These are phyloP conservation scores for Imleria badia DNA, from an alignment of 768 basidiomycete genomes.

Conservation along the genomic window DNA sequence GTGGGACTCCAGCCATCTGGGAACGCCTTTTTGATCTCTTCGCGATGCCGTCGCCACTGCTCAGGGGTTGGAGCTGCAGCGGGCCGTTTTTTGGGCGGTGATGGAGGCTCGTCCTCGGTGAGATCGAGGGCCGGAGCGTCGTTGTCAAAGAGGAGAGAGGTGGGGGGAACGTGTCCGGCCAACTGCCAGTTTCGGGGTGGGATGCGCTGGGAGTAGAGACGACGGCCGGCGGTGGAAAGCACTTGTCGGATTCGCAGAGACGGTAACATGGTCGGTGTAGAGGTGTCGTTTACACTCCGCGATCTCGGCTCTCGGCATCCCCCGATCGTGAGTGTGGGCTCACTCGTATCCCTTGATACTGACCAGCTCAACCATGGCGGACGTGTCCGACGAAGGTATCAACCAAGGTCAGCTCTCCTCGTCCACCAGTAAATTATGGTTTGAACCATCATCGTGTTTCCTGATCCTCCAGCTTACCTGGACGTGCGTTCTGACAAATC, in stretches of 20 bases:
- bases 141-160: constrained; percentile 27
- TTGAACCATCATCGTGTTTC: constrained; percentile 14
- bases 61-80: constrained; percentile 36
- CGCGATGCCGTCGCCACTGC: constrained; percentile 51
- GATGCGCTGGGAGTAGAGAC: constrained; percentile 25
- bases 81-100: constrained; percentile 19
- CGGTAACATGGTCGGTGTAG: constrained; percentile 1
- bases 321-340: constrained; percentile 6
- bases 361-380: constrained; percentile 55
- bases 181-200: constrained; percentile 32
- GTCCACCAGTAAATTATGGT: constrained; percentile 3
- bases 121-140: constrained; percentile 24
- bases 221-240: constrained; percentile 15
- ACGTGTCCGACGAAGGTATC: constrained; percentile 73
- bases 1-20: constrained; percentile 77
- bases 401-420: constrained; percentile 54
- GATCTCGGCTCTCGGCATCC: constrained; percentile 19
- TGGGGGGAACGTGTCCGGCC: constrained; percentile 32
- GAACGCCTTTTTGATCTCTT: constrained; percentile 50
- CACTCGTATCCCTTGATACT: background rate
- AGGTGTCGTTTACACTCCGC: constrained; percentile 17
- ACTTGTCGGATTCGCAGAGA: constrained; percentile 14
- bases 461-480: constrained; percentile 63
- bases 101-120: constrained; percentile 32
- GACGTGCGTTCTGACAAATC: constrained; percentile 85